A percentile compares a stretch with the other conserved stretches of the same genome.
Evolutionary conservation across 352 stramenopile species (phyloP).

Genomic region (Globisporangium carolinianum): DNA sequence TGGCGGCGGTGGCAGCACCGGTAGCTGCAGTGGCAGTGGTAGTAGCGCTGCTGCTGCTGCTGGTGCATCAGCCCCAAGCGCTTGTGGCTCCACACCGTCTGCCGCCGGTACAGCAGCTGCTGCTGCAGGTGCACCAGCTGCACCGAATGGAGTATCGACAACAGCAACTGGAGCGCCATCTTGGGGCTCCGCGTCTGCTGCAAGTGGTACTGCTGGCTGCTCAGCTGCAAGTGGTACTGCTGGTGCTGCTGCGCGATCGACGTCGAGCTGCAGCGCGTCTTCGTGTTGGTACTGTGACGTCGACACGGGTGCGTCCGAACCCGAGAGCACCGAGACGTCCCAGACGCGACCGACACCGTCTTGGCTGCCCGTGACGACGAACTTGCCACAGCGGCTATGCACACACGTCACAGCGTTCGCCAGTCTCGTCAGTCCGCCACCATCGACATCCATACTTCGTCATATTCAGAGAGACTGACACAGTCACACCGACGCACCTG

Average conservation of each 20-base stretch:
- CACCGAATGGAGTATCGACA: no score
- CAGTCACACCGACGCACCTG: slow-evolving; percentile 14
- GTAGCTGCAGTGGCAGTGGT: not conserved
- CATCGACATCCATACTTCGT: no score
- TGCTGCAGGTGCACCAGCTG: not conserved
- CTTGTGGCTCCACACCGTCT: slow-evolving; percentile 13
- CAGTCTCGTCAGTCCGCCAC: no score
- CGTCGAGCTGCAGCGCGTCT: slow-evolving; percentile 22
- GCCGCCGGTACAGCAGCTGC: slow-evolving; percentile 11
- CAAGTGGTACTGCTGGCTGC: not conserved
- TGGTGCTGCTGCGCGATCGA: not conserved
- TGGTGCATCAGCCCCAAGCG: not conserved
- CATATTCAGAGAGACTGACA: no score
- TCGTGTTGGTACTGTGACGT: slow-evolving; percentile 46
- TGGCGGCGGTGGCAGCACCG: slow-evolving; percentile 1
- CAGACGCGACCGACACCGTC: slow-evolving; percentile 91
- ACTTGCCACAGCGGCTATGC: slow-evolving; percentile 75
- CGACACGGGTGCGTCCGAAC: slow-evolving; percentile 35
- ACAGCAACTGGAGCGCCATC: not conserved
- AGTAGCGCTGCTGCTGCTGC: not conserved
- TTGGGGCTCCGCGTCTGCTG: not conserved
- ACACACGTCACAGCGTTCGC: not conserved
- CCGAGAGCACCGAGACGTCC: slow-evolving; percentile 60
- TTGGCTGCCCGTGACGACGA: slow-evolving; percentile 89
- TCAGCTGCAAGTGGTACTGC: not conserved